These are phyloP conservation scores for Cyclocybe cylindracea DNA, from an alignment of 768 basidiomycete genomes.

Conservation along the genomic window DNA sequence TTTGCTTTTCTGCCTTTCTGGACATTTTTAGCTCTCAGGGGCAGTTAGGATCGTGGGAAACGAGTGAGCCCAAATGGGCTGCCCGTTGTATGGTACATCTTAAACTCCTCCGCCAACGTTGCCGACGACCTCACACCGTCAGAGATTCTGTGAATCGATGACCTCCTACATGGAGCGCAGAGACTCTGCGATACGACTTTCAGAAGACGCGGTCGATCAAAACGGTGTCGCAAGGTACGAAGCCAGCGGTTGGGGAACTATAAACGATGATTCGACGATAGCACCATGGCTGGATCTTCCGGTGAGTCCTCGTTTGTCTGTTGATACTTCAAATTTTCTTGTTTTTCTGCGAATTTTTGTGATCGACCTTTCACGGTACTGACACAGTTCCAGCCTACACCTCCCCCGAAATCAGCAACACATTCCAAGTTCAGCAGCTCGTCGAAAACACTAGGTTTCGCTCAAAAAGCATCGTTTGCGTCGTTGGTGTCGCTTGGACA, in stretches of 20 bases:
- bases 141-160: too few relatives aligned
- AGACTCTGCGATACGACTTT: slow-evolving; percentile 18
- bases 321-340: neutral
- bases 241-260: slow-evolving; percentile 12
- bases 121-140: too few relatives aligned
- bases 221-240: slow-evolving; percentile 24
- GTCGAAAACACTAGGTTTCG: slow-evolving; percentile 37
- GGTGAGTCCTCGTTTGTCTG: slow-evolving; percentile 15
- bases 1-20: too few relatives aligned
- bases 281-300: slow-evolving; percentile 33
- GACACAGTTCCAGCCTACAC: slow-evolving; percentile 35
- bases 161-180: slow-evolving; percentile 14
- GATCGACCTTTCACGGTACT: neutral
- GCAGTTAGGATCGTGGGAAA: too few relatives aligned
- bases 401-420: slow-evolving; percentile 35
- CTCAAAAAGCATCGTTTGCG: slow-evolving; percentile 40
- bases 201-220: slow-evolving; percentile 26
- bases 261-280: slow-evolving; percentile 24
- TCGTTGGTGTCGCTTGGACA: slow-evolving; percentile 36
- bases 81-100: too few relatives aligned
- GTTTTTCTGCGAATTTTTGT: neutral
- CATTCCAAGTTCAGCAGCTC: slow-evolving; percentile 10
- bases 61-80: too few relatives aligned
- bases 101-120: too few relatives aligned
- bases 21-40: too few relatives aligned